phyloP scores from a whole-genome alignment of 1,139 yeast species.

The Suhomyces maxii region DNA sequence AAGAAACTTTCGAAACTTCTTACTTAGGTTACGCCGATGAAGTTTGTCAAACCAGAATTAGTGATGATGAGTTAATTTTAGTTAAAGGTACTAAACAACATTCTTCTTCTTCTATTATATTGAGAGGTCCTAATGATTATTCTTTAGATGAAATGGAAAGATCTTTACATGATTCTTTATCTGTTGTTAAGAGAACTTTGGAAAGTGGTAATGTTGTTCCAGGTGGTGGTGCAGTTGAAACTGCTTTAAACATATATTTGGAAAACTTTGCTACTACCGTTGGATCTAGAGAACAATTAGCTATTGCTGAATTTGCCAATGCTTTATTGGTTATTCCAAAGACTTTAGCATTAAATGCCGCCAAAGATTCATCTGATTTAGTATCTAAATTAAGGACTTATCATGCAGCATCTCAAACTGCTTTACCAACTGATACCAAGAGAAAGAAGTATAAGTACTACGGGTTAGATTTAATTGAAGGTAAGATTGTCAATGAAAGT shows the following conservation, averaged over 20 bases:
- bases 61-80: constrained; percentile 96
- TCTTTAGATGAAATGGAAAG: constrained; percentile 98
- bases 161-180: constrained; percentile 89
- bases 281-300: constrained; percentile 96
- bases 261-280: constrained; percentile 98
- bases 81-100: constrained; percentile 93
- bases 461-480: constrained; percentile 89
- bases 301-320: constrained; percentile 95
- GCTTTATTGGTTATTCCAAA: constrained; percentile 91
- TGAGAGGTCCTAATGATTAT: constrained; percentile 96
- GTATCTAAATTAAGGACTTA: constrained; percentile 94
- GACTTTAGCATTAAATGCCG: constrained; percentile 96
- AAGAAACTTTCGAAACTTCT: constrained; percentile 88
- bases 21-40: constrained; percentile 90
- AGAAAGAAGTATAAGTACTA: constrained; percentile 84
- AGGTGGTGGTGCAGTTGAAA: constrained; percentile 99
- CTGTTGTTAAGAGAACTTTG: constrained; percentile 93
- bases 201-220: constrained; percentile 96
- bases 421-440: constrained; percentile 77
- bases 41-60: constrained; percentile 85
- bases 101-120: constrained; percentile 85
- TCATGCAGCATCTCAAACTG: constrained; percentile 93
- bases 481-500: constrained; percentile 86
- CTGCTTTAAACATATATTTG: constrained; percentile 90
- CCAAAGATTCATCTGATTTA: constrained; percentile 92